Evolutionary conservation across 148 eudicot genomes (phyloP), one percentile per base, ranked within the genome.

Genomic region (Salicornia ramosissima): DNA sequence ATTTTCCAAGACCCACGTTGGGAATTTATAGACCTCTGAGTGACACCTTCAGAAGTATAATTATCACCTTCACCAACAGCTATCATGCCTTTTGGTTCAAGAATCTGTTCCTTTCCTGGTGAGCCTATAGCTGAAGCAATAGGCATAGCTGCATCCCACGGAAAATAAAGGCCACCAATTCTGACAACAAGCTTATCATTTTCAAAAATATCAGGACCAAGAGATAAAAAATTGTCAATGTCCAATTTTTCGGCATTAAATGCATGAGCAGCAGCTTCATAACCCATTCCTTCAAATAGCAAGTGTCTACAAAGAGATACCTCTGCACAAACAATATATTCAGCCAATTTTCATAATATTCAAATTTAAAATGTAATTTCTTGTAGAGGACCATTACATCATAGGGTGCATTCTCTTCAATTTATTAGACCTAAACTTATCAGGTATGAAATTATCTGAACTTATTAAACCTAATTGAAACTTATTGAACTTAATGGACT

Each of bases 111-210:
- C 26, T 29, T 64, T 58, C 63, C 72, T 76, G 69, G 65, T 29
- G 80, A 78, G 51, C 80, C 72, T 56, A 72, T 78, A 46, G 83
- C 72, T 24, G 80, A 74, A 58, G 70, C 75, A 79, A 86, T 79
- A 26, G 78, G 76, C 73, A 74, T 56, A 71, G 84, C 83, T 31
- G 84, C 83, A 55, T 76, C 80, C 82, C 84, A 76, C 12, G 82
- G 83, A 71, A 86, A 83, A 69, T 82, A 80, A 39, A 74, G 82
- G 64, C 83, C 84, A 64, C 82, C 81, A 50, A 85, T 76, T 80
- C 80, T 77, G 21, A 80, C 82, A 73, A 82, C 78, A 33, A 85
- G 76, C 56, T 54, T 62, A 59, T 79, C 82, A 66, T 73, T 61
- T 59, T 73, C 69, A 43, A 78, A 33, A 46, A 76, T 31, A 50